Conservation (phyloP, 2,329 filamentous ascomycete species). For the Aspergillus ustus region DNA sequence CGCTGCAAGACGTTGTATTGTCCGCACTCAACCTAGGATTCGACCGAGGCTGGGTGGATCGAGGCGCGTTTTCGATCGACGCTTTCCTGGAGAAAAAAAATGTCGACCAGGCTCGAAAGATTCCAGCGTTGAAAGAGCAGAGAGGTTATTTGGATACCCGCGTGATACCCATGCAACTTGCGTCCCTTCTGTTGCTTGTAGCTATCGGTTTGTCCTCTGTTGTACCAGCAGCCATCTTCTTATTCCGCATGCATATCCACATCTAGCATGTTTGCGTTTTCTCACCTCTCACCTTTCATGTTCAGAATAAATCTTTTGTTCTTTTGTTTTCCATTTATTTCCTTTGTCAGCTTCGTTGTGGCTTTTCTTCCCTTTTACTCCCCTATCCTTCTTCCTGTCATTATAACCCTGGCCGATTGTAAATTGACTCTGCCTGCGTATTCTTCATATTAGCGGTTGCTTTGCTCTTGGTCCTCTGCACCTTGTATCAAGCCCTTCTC, state of each 20-base stretch:
- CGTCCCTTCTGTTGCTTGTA: constrained; percentile 38
- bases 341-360: constrained; percentile 28
- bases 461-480: constrained; percentile 13
- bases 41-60: constrained; percentile 10
- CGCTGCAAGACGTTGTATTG: constrained; percentile 15
- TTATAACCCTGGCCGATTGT: constrained; percentile 18
- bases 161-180: constrained; percentile 46
- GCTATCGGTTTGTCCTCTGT: constrained; percentile 40
- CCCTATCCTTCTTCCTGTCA: constrained; percentile 14
- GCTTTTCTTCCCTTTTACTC: constrained; percentile 19
- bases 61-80: constrained; percentile 17
- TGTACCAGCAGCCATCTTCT: constrained; percentile 29
- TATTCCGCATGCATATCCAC: constrained; percentile 37
- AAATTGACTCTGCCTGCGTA: constrained; percentile 16
- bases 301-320: constrained; percentile 27
- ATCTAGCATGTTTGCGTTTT: constrained; percentile 39
- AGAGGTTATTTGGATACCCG: constrained; percentile 44
- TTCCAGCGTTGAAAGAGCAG: constrained; percentile 35
- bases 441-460: constrained; percentile 14
- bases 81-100: constrained; percentile 23
- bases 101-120: constrained; percentile 24
- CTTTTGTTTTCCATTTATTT: constrained; percentile 26
- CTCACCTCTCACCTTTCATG: constrained; percentile 17
- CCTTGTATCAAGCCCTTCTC: constrained; percentile 4
- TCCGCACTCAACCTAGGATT: constrained; percentile 11